Conservation (phyloP, 2,329 filamentous ascomycete species). For the Metarhizium anisopliae region DNA sequence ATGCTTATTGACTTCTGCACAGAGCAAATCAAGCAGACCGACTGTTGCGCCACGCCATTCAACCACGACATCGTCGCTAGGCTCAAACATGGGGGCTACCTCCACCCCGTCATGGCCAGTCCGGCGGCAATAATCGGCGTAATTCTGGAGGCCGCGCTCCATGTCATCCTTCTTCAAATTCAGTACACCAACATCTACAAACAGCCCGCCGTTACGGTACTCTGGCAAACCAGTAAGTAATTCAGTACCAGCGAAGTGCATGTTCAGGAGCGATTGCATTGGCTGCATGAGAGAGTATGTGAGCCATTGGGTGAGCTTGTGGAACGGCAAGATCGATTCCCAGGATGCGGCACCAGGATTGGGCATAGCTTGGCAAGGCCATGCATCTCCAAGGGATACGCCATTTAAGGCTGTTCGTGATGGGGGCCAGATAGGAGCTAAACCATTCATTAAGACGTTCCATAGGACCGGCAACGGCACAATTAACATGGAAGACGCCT, state of each 20-base stretch:
- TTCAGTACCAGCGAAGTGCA: slow-evolving; percentile 73
- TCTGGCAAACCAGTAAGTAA: slow-evolving; percentile 82
- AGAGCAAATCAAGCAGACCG: slow-evolving; percentile 47
- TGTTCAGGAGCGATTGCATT: slow-evolving; percentile 71
- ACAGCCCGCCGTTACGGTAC: slow-evolving; percentile 83
- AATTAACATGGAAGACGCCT: slow-evolving; percentile 80
- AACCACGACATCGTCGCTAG: slow-evolving; percentile 51
- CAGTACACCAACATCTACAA: slow-evolving; percentile 76
- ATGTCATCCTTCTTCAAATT: slow-evolving; percentile 63
- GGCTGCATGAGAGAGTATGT: slow-evolving; percentile 90
- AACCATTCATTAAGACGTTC: slow-evolving; percentile 80
- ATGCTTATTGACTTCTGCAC: slow-evolving; percentile 47
- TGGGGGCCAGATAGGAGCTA: slow-evolving; percentile 80
- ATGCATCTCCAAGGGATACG: slow-evolving; percentile 82
- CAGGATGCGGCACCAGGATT: slow-evolving; percentile 44
- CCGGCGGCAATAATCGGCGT: slow-evolving; percentile 57
- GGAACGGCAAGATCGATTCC: slow-evolving; percentile 81
- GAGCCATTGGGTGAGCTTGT: slow-evolving; percentile 92
- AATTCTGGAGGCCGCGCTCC: slow-evolving; percentile 58
- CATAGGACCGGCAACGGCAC: slow-evolving; percentile 82
- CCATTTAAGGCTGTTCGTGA: slow-evolving; percentile 83
- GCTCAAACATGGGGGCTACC: slow-evolving; percentile 50
- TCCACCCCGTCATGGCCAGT: slow-evolving; percentile 55
- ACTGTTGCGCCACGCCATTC: slow-evolving; percentile 59
- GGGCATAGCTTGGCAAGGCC: slow-evolving; percentile 81